phyloP scores from a whole-genome alignment of 805 yeast species.

The Blastobotrys americana region DNA sequence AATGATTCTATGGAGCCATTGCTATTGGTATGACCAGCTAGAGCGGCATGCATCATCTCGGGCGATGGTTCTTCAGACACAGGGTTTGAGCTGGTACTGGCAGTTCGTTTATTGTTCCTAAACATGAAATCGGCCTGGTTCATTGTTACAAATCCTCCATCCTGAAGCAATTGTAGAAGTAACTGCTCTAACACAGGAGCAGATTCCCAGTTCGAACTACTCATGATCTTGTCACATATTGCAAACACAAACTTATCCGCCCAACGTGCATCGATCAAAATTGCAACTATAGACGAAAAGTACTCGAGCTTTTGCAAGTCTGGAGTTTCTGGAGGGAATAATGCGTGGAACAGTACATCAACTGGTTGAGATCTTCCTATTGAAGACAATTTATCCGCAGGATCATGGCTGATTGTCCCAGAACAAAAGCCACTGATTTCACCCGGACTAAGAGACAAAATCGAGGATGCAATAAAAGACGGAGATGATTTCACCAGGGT shows the following conservation, averaged over 20 bases:
- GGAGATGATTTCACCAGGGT: constrained; percentile 30
- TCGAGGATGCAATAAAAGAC: constrained; percentile 27
- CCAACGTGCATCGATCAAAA: constrained; percentile 16
- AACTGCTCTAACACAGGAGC: constrained; percentile 13
- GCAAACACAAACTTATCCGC: constrained; percentile 18
- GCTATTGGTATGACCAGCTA: not conserved
- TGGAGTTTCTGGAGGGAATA: constrained; percentile 24
- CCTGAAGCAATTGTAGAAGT: constrained; percentile 16
- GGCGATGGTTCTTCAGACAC: constrained; percentile 11
- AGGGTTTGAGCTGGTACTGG: not conserved
- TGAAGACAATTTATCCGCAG: constrained; percentile 20
- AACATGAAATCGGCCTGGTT: constrained; percentile 1
- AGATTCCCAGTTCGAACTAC: constrained; percentile 11
- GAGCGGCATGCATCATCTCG: constrained; percentile 9
- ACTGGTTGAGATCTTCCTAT: constrained; percentile 24
- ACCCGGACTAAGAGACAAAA: constrained; percentile 18
- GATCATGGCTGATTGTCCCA: constrained; percentile 9
- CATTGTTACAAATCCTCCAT: constrained; percentile 17
- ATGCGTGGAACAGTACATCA: constrained; percentile 27
- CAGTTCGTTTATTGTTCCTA: not conserved
- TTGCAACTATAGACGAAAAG: constrained; percentile 23
- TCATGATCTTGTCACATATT: constrained; percentile 17
- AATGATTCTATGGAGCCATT: too few relatives aligned
- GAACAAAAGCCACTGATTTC: constrained; percentile 12
- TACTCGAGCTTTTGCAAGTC: constrained; percentile 20